These are phyloP conservation scores for Corrigiola litoralis DNA, from an alignment of 179 eudicot genomes.

Conservation along the genomic window DNA sequence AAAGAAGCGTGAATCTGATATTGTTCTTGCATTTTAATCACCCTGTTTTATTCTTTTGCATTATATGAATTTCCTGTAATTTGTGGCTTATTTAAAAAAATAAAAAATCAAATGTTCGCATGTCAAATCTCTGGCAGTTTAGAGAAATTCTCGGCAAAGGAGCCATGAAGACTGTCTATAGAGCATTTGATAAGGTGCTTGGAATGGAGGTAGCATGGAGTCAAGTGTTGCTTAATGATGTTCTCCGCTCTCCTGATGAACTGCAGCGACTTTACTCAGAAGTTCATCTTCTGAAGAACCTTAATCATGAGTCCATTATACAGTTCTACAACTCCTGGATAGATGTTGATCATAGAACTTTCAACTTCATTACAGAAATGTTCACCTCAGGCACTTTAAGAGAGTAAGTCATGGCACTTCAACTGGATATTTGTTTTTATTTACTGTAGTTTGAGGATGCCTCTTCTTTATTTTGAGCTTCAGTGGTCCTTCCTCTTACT, in stretches of 20 bases:
- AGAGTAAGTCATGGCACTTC: constrained; percentile 42
- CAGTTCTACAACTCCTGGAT: constrained; percentile 59
- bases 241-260: constrained; percentile 60
- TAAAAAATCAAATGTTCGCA: background rate
- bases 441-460: background rate
- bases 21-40: no score
- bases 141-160: constrained; percentile 71
- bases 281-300: constrained; percentile 71
- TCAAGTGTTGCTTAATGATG: constrained; percentile 50
- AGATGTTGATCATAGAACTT: constrained; percentile 42
- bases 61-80: background rate
- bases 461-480: background rate
- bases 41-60: no score
- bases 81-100: background rate
- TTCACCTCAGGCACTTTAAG: constrained; percentile 77
- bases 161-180: constrained; percentile 78
- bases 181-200: constrained; percentile 67
- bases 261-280: constrained; percentile 65
- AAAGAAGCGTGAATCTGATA: no score
- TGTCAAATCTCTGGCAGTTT: constrained; percentile 37
- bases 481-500: background rate
- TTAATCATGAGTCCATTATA: constrained; percentile 58
- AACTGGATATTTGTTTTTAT: background rate
- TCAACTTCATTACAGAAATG: constrained; percentile 78
- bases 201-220: constrained; percentile 94